phyloP scores from a whole-genome alignment of 129 eudicot species.

The Artemisia argyi region DNA sequence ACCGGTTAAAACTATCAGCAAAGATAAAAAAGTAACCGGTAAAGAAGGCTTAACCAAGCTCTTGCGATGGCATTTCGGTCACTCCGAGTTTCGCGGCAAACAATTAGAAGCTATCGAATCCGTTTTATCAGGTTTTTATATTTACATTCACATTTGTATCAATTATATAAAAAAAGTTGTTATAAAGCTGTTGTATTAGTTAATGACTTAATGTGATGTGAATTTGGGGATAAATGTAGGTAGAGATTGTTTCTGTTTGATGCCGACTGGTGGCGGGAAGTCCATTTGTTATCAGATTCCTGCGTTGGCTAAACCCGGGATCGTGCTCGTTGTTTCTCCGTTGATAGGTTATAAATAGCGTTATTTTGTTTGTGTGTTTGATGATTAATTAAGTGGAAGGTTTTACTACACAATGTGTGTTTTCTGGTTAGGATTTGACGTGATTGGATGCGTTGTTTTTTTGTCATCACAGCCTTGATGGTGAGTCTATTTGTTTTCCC shows the following conservation, averaged over 20 bases:
- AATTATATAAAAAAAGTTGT: not conserved
- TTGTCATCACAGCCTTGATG: slow-evolving; percentile 74
- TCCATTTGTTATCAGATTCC: slow-evolving; percentile 97
- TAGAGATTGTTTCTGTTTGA: slow-evolving; percentile 93
- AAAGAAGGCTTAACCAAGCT: slow-evolving; percentile 90
- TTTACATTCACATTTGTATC: not conserved
- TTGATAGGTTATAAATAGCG: slow-evolving; percentile 64
- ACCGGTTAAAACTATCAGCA: slow-evolving; percentile 57
- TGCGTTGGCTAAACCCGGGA: slow-evolving; percentile 76
- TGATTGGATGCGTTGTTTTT: slow-evolving; percentile 28
- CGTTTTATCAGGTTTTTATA: slow-evolving; percentile 66
- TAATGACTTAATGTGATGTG: not conserved
- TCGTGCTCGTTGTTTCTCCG: slow-evolving; percentile 97
- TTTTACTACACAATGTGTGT: slow-evolving; percentile 45
- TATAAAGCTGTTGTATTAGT: slow-evolving; percentile 10
- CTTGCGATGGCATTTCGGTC: slow-evolving; percentile 95
- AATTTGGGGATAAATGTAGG: slow-evolving; percentile 43
- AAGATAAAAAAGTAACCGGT: slow-evolving; percentile 49
- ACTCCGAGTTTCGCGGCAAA: slow-evolving; percentile 76
- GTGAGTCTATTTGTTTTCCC: slow-evolving; percentile 40
- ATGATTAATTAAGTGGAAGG: slow-evolving; percentile 21
- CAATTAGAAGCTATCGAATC: slow-evolving; percentile 92
- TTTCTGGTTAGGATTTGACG: slow-evolving; percentile 42
- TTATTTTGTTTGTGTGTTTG: slow-evolving; percentile 21
- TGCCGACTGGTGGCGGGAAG: slow-evolving; percentile 99